Percentiles rank a stretch among this genome's conserved stretches.
These are phyloP conservation scores for Melaleuca alternifolia DNA, from an alignment of 345 rosid species.

Conservation along the genomic window DNA sequence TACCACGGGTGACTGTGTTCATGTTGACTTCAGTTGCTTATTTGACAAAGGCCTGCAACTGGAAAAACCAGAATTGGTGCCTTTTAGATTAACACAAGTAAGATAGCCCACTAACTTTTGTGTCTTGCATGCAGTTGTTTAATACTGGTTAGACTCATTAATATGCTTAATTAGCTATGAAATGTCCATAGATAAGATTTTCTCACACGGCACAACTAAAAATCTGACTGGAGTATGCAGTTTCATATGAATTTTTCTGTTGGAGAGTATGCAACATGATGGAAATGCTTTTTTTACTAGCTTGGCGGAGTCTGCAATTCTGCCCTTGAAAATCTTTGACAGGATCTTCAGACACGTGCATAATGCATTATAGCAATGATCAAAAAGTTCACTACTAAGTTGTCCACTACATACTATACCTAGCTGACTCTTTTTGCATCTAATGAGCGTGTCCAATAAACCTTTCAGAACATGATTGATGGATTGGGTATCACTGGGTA, in stretches of 20 bases:
- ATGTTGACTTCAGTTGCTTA: constrained; percentile 96
- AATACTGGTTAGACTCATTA: neutral
- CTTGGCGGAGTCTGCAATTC: neutral
- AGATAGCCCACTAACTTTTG: neutral
- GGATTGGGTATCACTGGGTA: constrained; percentile 97
- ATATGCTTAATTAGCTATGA: neutral
- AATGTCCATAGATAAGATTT: neutral
- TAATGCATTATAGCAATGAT: neutral
- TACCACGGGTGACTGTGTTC: constrained; percentile 97
- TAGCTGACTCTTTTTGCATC: neutral
- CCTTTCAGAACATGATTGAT: constrained; percentile 85
- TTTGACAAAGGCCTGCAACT: constrained; percentile 93
- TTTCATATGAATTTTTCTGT: neutral
- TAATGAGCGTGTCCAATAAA: neutral
- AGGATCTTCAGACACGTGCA: neutral
- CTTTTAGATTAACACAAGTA: constrained; percentile 96
- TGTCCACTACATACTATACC: neutral
- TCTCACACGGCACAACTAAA: neutral
- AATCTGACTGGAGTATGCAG: neutral
- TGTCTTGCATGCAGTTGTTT: neutral
- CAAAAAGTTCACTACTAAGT: neutral
- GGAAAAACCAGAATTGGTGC: constrained; percentile 99
- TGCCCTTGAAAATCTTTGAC: neutral
- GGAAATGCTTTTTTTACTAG: neutral
- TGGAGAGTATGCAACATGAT: neutral